phyloP scores from a whole-genome alignment of 805 yeast genomes.

The Yamadazyma laniorum region DNA sequence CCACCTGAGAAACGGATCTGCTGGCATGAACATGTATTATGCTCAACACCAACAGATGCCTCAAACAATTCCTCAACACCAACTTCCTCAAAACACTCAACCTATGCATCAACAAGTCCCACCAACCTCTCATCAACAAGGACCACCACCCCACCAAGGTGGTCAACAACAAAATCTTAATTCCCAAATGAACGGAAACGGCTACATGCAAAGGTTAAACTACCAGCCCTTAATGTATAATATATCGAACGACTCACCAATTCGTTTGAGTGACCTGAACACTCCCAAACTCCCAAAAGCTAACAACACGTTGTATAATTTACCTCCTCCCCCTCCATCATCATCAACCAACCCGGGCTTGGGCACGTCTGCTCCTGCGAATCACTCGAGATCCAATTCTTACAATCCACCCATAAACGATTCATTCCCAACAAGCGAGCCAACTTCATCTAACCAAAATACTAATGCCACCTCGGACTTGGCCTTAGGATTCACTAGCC shows the following conservation, averaged over 20 bases:
- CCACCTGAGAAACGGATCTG: slow-evolving; percentile 17
- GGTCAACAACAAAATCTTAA: not conserved
- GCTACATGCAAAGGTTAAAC: slow-evolving; percentile 14
- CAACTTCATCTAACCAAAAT: slow-evolving; percentile 11
- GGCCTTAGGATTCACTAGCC: slow-evolving; percentile 39
- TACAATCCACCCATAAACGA: slow-evolving; percentile 18
- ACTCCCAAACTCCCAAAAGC: slow-evolving; percentile 36
- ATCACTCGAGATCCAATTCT: slow-evolving; percentile 31
- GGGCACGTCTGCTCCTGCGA: slow-evolving; percentile 18
- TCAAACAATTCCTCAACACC: slow-evolving; percentile 2
- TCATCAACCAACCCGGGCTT: slow-evolving; percentile 13
- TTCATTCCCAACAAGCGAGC: slow-evolving; percentile 7
- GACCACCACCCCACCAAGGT: not conserved
- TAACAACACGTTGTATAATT: slow-evolving; percentile 23
- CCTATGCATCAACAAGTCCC: slow-evolving; percentile 10
- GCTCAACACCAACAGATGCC: slow-evolving; percentile 5
- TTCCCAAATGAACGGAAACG: slow-evolving; percentile 11
- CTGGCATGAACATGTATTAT: slow-evolving; percentile 18
- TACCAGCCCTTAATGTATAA: slow-evolving; percentile 23
- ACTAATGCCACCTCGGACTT: slow-evolving; percentile 30
- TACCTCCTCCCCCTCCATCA: slow-evolving; percentile 33
- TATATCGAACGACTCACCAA: slow-evolving; percentile 26
- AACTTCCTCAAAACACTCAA: slow-evolving; percentile 2
- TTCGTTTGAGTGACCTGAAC: slow-evolving; percentile 15
- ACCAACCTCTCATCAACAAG: slow-evolving; percentile 3